A percentile compares a stretch with the other conserved stretches of the same genome.
These are phyloP conservation scores for Styphnolobium japonicum DNA, from an alignment of 306 rosid species.

Conservation along the genomic window DNA sequence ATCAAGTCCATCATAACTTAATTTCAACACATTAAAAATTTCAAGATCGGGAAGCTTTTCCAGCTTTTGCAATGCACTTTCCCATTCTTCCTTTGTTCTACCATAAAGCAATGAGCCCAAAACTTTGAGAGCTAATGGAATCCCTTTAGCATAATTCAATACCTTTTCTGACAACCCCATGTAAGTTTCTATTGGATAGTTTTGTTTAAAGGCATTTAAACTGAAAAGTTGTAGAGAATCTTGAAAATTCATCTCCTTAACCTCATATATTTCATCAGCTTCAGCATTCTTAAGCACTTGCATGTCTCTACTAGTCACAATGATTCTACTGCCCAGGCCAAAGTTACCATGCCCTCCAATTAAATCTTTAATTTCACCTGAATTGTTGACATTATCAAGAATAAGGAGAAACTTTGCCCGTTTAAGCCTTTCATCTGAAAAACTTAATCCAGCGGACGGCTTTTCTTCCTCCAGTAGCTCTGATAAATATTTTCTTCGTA, in stretches of 20 bases:
- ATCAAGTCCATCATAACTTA: constrained; percentile 35
- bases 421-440: not conserved
- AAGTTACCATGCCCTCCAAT: not conserved
- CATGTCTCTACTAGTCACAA: constrained; percentile 24
- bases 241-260: constrained; percentile 1
- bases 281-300: constrained; percentile 12
- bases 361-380: not conserved
- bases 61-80: constrained; percentile 1
- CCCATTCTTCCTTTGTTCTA: constrained; percentile 18
- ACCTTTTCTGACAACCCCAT: not conserved
- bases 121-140: constrained; percentile 36
- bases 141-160: constrained; percentile 18
- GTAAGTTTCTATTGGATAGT: not conserved
- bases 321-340: constrained; percentile 6
- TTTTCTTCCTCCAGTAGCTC: not conserved
- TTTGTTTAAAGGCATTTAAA: constrained; percentile 23
- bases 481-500: not conserved
- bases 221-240: constrained; percentile 35
- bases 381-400: constrained; percentile 17
- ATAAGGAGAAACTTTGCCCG: constrained; percentile 12
- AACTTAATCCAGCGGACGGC: not conserved
- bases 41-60: not conserved
- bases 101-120: constrained; percentile 26
- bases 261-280: constrained; percentile 7
- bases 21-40: not conserved